Conservation (phyloP, 2,329 filamentous ascomycete genomes). For the Botrytis deweyae region DNA sequence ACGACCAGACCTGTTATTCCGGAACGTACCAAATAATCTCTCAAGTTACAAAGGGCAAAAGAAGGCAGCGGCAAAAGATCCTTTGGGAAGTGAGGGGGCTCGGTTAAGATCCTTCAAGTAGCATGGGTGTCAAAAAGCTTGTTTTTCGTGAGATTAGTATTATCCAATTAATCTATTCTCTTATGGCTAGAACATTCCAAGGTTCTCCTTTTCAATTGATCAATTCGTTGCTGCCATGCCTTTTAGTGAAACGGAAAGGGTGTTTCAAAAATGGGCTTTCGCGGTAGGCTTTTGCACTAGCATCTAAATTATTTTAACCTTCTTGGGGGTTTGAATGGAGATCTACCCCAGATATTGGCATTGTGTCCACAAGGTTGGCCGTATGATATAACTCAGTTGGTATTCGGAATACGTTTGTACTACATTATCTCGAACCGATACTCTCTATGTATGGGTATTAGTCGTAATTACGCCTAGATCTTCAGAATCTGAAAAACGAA, state of each 20-base stretch:
- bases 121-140: background rate
- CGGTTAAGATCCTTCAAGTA: background rate
- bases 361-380: background rate
- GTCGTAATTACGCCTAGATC: background rate
- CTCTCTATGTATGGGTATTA: background rate
- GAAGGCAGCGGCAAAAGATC: background rate
- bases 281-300: background rate
- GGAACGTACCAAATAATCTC: background rate
- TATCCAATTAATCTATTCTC: slow-evolving; percentile 1
- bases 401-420: background rate
- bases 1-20: background rate
- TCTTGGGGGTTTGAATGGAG: background rate
- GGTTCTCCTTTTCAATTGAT: slow-evolving; percentile 3
- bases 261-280: background rate
- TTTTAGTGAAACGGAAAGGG: background rate
- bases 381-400: background rate
- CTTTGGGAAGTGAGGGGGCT: background rate
- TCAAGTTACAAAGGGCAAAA: background rate
- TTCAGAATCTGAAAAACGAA: slow-evolving; percentile 20
- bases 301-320: background rate
- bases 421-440: background rate
- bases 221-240: background rate
- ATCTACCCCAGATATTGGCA: slow-evolving; percentile 6
- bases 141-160: background rate
- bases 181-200: background rate